Evolutionary conservation across 306 rosid species (phyloP).

Genomic region (Urtica urens): DNA sequence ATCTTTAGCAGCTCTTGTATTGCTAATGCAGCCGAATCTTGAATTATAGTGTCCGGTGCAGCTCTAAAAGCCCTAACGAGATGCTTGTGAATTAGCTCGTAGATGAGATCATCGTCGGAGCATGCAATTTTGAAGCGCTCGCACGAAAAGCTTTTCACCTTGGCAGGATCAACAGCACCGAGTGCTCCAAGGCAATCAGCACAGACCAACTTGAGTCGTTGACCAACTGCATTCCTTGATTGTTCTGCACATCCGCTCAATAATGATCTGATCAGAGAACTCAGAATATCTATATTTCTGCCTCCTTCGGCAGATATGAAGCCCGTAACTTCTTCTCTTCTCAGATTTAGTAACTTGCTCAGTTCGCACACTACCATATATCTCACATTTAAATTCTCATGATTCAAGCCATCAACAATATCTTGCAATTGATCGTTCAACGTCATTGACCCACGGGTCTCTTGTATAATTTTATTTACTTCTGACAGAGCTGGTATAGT

Average conservation of each 20-base stretch:
- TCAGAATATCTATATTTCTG: constrained; percentile 70
- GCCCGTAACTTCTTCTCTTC: constrained; percentile 62
- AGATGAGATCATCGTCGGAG: constrained; percentile 90
- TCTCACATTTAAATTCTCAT: constrained; percentile 86
- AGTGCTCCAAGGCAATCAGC: constrained; percentile 97
- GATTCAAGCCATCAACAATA: constrained; percentile 79
- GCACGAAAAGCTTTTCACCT: constrained; percentile 62
- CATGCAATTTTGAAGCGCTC: constrained; percentile 88
- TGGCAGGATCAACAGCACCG: constrained; percentile 98
- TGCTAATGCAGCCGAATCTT: constrained; percentile 97
- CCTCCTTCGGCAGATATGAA: constrained; percentile 66
- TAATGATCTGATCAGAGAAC: constrained; percentile 72
- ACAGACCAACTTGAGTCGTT: constrained; percentile 80
- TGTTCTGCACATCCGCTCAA: constrained; percentile 88
- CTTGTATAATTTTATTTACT: constrained; percentile 69
- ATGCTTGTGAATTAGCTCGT: constrained; percentile 92
- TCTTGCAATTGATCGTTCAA: constrained; percentile 68
- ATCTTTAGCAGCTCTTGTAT: constrained; percentile 93
- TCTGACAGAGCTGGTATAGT: constrained; percentile 56
- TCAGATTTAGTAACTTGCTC: constrained; percentile 67
- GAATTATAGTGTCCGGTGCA: constrained; percentile 84
- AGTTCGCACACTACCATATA: constrained; percentile 83
- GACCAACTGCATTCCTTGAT: constrained; percentile 76
- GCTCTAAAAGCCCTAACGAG: constrained; percentile 92
- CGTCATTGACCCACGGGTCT: constrained; percentile 74